These are phyloP conservation scores for Sanguinoderma infundibulare DNA, from an alignment of 1,284 basidiomycete species.

Conservation along the genomic window DNA sequence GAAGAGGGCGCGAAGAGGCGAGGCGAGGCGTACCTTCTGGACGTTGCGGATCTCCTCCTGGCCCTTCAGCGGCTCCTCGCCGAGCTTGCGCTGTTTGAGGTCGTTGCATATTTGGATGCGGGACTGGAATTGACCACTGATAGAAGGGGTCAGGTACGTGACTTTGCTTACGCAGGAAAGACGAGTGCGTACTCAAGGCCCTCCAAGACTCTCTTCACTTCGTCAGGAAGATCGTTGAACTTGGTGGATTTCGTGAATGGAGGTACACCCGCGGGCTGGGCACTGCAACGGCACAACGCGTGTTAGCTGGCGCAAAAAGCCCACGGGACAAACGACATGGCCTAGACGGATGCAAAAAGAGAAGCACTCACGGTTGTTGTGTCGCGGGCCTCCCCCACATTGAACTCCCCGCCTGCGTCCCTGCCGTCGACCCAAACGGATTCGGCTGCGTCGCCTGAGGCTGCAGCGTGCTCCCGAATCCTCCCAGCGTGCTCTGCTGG, in stretches of 20 bases:
- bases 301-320: background rate
- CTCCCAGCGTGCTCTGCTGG: slow-evolving; percentile 21
- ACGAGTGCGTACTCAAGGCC: slow-evolving; percentile 60
- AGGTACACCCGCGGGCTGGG: slow-evolving; percentile 43
- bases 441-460: slow-evolving; percentile 17
- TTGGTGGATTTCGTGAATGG: slow-evolving; percentile 75
- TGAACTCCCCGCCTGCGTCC: slow-evolving; percentile 12
- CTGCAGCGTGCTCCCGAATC: slow-evolving; percentile 17
- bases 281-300: background rate
- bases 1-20: background rate
- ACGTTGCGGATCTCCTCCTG: slow-evolving; percentile 68
- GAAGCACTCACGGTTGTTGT: slow-evolving; percentile 32
- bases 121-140: slow-evolving; percentile 73
- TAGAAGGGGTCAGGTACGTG: background rate
- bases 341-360: background rate
- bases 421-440: slow-evolving; percentile 20
- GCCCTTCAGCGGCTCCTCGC: slow-evolving; percentile 74
- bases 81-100: slow-evolving; percentile 74
- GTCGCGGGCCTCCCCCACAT: slow-evolving; percentile 19
- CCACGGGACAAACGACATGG: background rate
- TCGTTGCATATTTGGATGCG: slow-evolving; percentile 80
- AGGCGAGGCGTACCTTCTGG: slow-evolving; percentile 55
- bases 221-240: slow-evolving; percentile 83
- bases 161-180: background rate
- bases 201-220: slow-evolving; percentile 67